Conservation (phyloP, 345 rosid species). For the Lepidium sativum region DNA sequence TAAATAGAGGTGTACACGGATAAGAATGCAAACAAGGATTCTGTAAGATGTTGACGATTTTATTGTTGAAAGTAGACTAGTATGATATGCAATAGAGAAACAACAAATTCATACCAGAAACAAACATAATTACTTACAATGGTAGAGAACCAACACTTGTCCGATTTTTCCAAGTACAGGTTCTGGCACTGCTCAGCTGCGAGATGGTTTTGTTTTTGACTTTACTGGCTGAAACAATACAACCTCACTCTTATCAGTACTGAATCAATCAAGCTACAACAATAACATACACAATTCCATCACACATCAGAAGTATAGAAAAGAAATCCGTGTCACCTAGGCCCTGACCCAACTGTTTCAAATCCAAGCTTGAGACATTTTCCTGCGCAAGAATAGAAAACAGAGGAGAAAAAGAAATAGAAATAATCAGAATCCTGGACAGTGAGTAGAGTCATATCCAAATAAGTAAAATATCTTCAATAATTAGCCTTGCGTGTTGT, state of each 20-base stretch:
- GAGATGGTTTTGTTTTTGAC: slow-evolving; percentile 29
- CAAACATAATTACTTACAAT: slow-evolving; percentile 34
- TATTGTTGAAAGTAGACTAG: background rate
- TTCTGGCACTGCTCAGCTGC: slow-evolving; percentile 31
- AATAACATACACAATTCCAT: slow-evolving; percentile 1
- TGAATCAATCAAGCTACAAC: background rate
- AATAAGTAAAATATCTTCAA: background rate
- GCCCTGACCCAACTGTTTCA: slow-evolving; percentile 12
- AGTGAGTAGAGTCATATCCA: background rate
- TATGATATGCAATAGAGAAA: background rate
- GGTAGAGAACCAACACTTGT: slow-evolving; percentile 37
- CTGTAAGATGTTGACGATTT: background rate
- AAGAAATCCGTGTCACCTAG: slow-evolving; percentile 2
- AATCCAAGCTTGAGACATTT: slow-evolving; percentile 16
- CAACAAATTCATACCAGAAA: background rate
- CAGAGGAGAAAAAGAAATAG: background rate
- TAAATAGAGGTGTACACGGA: background rate
- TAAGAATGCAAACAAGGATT: background rate
- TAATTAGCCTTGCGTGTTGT: background rate
- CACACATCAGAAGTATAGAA: background rate
- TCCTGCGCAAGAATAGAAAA: background rate
- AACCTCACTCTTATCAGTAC: slow-evolving; percentile 10
- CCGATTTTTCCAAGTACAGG: slow-evolving; percentile 30
- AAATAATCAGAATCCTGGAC: background rate
- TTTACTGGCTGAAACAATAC: slow-evolving; percentile 42